These are phyloP conservation scores for Paramecium sexaurelia DNA, from an alignment of 73 alveolate genomes.

Conservation along the genomic window DNA sequence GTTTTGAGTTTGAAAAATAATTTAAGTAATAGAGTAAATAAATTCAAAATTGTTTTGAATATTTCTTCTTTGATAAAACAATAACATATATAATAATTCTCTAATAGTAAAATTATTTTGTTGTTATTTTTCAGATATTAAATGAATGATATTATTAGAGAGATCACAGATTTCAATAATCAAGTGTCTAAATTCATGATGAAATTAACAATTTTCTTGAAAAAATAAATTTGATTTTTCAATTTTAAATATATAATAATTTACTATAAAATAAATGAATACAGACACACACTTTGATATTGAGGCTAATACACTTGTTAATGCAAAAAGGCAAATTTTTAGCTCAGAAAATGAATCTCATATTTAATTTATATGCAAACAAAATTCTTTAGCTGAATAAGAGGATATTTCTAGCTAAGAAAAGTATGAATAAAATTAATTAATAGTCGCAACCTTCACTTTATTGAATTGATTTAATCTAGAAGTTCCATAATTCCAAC, in stretches of 20 bases:
- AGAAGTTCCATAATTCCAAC: background rate
- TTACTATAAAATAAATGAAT: background rate
- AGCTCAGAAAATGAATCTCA: background rate
- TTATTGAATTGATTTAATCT: background rate
- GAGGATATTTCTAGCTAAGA: background rate
- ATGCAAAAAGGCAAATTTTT: background rate
- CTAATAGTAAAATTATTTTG: too few relatives aligned
- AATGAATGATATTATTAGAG: too few relatives aligned
- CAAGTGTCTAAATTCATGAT: too few relatives aligned
- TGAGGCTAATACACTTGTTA: background rate
- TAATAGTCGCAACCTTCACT: background rate
- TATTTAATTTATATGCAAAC: background rate
- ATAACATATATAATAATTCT: too few relatives aligned
- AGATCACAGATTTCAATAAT: too few relatives aligned
- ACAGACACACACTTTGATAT: background rate
- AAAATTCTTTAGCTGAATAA: background rate
- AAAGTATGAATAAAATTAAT: background rate
- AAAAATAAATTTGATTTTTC: background rate
- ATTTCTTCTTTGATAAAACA: too few relatives aligned
- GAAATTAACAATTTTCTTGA: background rate
- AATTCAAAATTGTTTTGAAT: too few relatives aligned
- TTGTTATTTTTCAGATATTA: too few relatives aligned
- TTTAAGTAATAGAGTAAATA: too few relatives aligned
- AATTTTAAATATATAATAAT: background rate
- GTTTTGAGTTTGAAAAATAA: too few relatives aligned